Evolutionary conservation across 371 early-diverging fungal genomes (phyloP), one percentile per base, ranked within the genome.

Genomic region (Homolaphlyctis polyrhiza): DNA sequence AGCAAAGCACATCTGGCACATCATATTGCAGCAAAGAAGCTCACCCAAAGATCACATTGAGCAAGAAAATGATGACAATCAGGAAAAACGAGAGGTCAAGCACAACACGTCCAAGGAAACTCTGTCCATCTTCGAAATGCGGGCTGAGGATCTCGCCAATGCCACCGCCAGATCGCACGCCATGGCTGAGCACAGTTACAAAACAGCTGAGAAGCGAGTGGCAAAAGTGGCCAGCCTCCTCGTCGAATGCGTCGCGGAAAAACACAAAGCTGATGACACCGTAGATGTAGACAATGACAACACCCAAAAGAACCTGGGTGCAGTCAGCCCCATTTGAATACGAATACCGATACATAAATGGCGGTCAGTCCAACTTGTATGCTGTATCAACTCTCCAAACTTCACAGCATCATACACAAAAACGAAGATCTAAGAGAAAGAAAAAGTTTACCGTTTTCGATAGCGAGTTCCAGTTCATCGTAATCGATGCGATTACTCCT

Each of bases 21-120:
- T n/a, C n/a, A n/a, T n/a, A n/a, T 18, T 39, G 39, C 39, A 18
- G 11, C 14, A 57, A 13, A 8, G 23, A 25, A 2, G 58, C 63
- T 11, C 25, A 69, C 69, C 84, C 85, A 66, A 84, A 84, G 35
- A 84, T 81, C 23, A 81, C 85, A 69, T 84, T 84, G 34, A 82
- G 49, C 27, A 84, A 63, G 57, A 84, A 82, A 5, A 84, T 79
- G 48, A 84, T 76, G 0, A 84, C 85, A 18, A 84, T 68, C 58
- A 84, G 52, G 62, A 79, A 82, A 68, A 84, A 84, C 3, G 78
- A 78, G 71, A 84, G 71, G 61, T 84, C 84, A 60, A 84, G 75
- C 11, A 71, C 61, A 21, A 78, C 75, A 59, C 85, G 65, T 64
- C 78, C 80, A 13, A 74, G 76, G 58, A 77, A 79, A 21, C 62